A percentile compares a stretch with the other conserved stretches of the same genome.
Conservation (phyloP, 352 stramenopile genomes). For the Phytophthora crassamura region DNA sequence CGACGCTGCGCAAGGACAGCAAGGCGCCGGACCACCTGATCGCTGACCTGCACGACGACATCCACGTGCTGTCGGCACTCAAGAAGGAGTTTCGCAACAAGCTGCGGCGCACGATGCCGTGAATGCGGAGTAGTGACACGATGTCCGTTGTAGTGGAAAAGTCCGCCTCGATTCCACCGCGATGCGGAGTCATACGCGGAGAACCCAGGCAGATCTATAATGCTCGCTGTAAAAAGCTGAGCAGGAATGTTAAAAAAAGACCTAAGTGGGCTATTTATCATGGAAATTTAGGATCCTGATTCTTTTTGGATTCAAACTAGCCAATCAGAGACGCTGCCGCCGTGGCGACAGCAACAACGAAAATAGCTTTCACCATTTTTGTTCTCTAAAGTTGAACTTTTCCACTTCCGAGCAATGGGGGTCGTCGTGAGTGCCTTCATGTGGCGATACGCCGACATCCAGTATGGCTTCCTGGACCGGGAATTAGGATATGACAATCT, state of each 20-base stretch:
- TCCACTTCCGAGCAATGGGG: constrained; percentile 41
- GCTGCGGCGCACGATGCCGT: constrained; percentile 65
- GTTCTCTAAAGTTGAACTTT: neutral
- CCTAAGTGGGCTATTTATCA: constrained; percentile 12
- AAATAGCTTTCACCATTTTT: constrained; percentile 9
- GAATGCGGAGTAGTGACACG: constrained; percentile 6
- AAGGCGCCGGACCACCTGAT: constrained; percentile 77
- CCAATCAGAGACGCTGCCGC: constrained; percentile 12
- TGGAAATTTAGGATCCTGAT: too few species aligned
- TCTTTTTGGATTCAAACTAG: constrained; percentile 3
- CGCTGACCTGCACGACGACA: constrained; percentile 79
- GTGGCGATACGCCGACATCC: constrained; percentile 60
- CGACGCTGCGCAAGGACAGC: constrained; percentile 70
- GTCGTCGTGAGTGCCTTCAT: constrained; percentile 61
- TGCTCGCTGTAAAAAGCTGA: constrained; percentile 13
- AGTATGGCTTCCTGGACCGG: constrained; percentile 60
- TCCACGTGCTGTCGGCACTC: constrained; percentile 79
- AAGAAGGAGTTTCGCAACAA: constrained; percentile 88
- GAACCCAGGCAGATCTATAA: constrained; percentile 19
- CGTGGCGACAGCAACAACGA: neutral
- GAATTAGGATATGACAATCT: constrained; percentile 62
- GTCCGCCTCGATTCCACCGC: neutral
- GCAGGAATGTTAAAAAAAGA: constrained; percentile 2
- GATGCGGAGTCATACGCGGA: neutral
- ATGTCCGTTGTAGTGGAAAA: too few species aligned